Conservation (phyloP, 371 early-diverging fungal genomes). For the Caulochytrium protostelioides region DNA sequence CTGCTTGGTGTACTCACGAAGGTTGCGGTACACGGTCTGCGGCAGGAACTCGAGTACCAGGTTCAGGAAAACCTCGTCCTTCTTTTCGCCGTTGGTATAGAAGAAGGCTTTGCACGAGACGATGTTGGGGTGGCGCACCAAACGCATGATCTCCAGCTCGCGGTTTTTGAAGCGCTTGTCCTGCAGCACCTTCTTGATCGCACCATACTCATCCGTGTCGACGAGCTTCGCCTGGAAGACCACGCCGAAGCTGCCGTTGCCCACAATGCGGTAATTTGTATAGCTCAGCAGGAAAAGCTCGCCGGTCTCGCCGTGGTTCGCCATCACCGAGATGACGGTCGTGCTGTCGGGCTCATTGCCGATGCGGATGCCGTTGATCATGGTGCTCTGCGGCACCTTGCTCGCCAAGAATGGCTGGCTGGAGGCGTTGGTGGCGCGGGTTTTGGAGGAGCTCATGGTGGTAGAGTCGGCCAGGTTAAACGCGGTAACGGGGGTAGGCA, state of each 20-base stretch:
- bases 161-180: slow-evolving; percentile 95
- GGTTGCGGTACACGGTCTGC: slow-evolving; percentile 75
- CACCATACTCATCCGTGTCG: slow-evolving; percentile 49
- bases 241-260: slow-evolving; percentile 91
- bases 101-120: slow-evolving; percentile 67
- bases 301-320: slow-evolving; percentile 65
- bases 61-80: slow-evolving; percentile 82
- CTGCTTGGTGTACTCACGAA: slow-evolving; percentile 59
- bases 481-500: too few relatives aligned
- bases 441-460: too few relatives aligned
- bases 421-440: too few relatives aligned
- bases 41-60: slow-evolving; percentile 81
- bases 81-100: slow-evolving; percentile 66
- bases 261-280: slow-evolving; percentile 68
- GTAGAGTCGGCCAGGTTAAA: too few relatives aligned
- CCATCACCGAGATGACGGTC: slow-evolving; percentile 33
- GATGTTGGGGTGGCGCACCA: slow-evolving; percentile 71
- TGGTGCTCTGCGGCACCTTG: too few relatives aligned
- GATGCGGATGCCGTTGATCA: slow-evolving; percentile 5
- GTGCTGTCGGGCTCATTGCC: slow-evolving; percentile 14
- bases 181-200: slow-evolving; percentile 89
- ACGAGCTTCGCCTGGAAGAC: slow-evolving; percentile 84
- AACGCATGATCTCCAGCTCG: slow-evolving; percentile 84
- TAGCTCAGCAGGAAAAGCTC: slow-evolving; percentile 59
- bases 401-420: too few relatives aligned